Conservation (phyloP, 441 rosid species). For the Lepidium campestre region DNA sequence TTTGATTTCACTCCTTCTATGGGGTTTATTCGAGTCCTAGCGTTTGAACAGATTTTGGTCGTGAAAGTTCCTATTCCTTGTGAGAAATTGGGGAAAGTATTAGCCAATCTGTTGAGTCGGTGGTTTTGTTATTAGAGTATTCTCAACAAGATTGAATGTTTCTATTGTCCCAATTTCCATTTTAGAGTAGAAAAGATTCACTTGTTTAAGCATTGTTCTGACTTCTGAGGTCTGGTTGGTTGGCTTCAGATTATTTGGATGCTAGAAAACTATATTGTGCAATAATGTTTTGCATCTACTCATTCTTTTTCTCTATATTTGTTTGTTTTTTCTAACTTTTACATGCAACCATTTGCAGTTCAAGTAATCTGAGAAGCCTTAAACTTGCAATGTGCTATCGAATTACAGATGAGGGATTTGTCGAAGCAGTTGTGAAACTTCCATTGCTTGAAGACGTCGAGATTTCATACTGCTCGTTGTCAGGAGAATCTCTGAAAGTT, state of each 20-base stretch:
- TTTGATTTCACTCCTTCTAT: not conserved
- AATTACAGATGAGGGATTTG: constrained; percentile 39
- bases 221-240: not conserved
- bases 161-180: not conserved
- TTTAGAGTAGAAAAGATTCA: not conserved
- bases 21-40: not conserved
- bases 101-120: constrained; percentile 9
- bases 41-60: not conserved
- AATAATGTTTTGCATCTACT: not conserved
- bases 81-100: constrained; percentile 32
- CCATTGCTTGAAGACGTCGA: constrained; percentile 55
- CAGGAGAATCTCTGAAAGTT: constrained; percentile 28
- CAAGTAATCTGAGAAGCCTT: constrained; percentile 39
- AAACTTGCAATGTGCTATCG: constrained; percentile 27
- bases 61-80: not conserved
- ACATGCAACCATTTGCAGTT: constrained; percentile 26
- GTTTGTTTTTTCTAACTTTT: not conserved
- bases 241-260: not conserved
- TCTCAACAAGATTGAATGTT: not conserved
- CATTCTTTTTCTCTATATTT: not conserved
- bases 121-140: not conserved
- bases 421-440: constrained; percentile 35
- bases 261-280: not conserved
- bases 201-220: not conserved
- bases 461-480: constrained; percentile 29